Percentiles rank a stretch among this genome's conserved stretches.
phyloP scores from a whole-genome alignment of 306 rosid species.

The Prunus persica region DNA sequence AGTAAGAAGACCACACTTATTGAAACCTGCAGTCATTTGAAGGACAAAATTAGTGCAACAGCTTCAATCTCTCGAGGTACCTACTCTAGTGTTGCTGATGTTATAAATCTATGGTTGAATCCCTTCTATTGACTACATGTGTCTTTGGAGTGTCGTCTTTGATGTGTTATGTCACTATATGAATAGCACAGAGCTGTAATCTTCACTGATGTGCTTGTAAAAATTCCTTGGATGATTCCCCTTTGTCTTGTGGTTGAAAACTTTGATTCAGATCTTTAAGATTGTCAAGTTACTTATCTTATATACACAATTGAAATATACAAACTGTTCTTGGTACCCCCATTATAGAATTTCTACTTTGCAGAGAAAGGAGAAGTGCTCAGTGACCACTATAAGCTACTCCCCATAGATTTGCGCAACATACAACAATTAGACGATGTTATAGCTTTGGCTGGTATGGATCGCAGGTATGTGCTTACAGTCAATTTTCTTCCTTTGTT shows the following conservation, averaged over 20 bases:
- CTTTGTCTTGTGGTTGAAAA: background rate
- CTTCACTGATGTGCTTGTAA: background rate
- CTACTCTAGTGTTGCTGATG: slow-evolving; percentile 3
- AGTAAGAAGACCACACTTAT: slow-evolving; percentile 79
- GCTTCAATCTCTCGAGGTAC: slow-evolving; percentile 73
- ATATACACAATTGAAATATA: background rate
- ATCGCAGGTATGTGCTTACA: slow-evolving; percentile 62
- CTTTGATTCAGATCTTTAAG: background rate
- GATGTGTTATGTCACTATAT: background rate
- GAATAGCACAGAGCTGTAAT: background rate
- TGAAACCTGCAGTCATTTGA: slow-evolving; percentile 62
- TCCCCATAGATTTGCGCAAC: slow-evolving; percentile 84
- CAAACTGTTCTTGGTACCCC: background rate
- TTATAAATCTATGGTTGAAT: background rate
- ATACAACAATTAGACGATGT: slow-evolving; percentile 50
- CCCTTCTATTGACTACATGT: background rate
- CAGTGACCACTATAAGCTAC: slow-evolving; percentile 78
- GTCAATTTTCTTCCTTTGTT: slow-evolving; percentile 11
- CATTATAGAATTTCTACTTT: slow-evolving; percentile 24
- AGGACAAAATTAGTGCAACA: slow-evolving; percentile 61
- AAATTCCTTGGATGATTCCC: background rate
- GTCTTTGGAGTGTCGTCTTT: background rate
- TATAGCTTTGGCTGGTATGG: slow-evolving; percentile 68
- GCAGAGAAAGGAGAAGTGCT: slow-evolving; percentile 89
- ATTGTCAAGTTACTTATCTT: background rate